A percentile compares a stretch with the other conserved stretches of the same genome.
Evolutionary conservation across 306 rosid genomes (phyloP).

Genomic region (Pyrus bretschneideri): DNA sequence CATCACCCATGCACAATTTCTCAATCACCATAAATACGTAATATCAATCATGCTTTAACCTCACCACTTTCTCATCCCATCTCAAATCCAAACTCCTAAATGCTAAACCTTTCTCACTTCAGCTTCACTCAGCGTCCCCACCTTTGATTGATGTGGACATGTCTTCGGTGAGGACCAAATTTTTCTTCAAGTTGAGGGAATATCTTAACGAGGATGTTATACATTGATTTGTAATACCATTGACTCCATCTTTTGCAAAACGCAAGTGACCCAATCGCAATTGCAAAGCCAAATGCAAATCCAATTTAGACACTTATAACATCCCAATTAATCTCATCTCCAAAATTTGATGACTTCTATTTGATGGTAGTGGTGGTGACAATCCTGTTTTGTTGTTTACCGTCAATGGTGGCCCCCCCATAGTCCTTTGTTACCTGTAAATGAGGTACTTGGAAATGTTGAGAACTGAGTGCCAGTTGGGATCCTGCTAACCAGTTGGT

Average conservation of each 20-base stretch:
- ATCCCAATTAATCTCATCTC: conserved; percentile 1
- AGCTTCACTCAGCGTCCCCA: background rate
- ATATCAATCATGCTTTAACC: no score
- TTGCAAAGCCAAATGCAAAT: conserved; percentile 8
- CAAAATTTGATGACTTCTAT: background rate
- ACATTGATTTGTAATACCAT: background rate
- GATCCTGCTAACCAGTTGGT: conserved; percentile 29
- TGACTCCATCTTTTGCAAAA: background rate
- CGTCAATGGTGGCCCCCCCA: conserved; percentile 22
- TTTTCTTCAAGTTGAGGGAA: no score
- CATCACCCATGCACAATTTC: no score
- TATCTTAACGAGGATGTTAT: background rate
- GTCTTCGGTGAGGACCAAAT: background rate
- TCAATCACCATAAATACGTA: no score
- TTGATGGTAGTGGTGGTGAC: background rate
- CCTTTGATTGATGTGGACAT: background rate
- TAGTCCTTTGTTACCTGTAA: conserved; percentile 21
- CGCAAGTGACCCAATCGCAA: background rate
- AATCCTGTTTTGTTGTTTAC: no score
- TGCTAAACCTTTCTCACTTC: no score
- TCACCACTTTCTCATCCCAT: no score
- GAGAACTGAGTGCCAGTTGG: background rate
- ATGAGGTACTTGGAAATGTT: conserved; percentile 27
- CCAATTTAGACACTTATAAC: background rate
- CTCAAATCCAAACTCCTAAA: no score